Percentiles rank a stretch among this genome's conserved stretches.
These are phyloP conservation scores for Sungouiozyma intestinalis DNA, from an alignment of 805 yeast genomes.

Conservation along the genomic window DNA sequence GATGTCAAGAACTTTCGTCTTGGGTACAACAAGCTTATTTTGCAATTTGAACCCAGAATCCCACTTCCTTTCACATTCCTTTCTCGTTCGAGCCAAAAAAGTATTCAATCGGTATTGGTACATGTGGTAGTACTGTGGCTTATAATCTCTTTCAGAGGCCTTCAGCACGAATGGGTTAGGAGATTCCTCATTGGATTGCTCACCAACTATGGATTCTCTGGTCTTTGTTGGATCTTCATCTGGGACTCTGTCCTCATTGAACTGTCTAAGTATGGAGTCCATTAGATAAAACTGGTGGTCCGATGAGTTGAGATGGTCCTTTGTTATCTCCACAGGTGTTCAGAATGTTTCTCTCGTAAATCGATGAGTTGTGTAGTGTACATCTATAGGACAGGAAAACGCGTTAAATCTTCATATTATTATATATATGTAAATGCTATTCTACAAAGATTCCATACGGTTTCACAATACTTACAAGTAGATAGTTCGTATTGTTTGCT, in stretches of 20 bases:
- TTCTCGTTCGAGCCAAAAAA: conserved; percentile 38
- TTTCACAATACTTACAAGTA: too few relatives aligned
- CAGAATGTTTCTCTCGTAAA: too few relatives aligned
- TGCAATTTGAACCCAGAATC: conserved; percentile 35
- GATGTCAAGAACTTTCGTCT: conserved; percentile 35
- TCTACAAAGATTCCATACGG: too few relatives aligned
- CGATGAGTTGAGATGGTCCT: too few relatives aligned
- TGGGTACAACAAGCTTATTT: conserved; percentile 30
- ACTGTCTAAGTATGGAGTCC: conserved; percentile 9
- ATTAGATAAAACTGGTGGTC: conserved; percentile 3
- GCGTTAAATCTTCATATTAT: too few relatives aligned
- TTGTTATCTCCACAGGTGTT: too few relatives aligned
- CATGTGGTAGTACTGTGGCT: conserved; percentile 46
- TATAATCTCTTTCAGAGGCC: conserved; percentile 35
- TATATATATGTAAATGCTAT: too few relatives aligned
- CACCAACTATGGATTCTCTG: conserved; percentile 11
- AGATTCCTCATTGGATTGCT: conserved; percentile 4
- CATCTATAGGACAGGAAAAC: too few relatives aligned
- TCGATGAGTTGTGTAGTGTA: too few relatives aligned
- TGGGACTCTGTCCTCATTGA: conserved; percentile 7
- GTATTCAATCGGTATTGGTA: conserved; percentile 43
- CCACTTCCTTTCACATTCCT: conserved; percentile 46
- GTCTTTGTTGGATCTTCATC: conserved; percentile 7
- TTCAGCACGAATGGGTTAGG: conserved; percentile 18
- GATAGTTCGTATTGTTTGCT: too few relatives aligned